phyloP scores from a whole-genome alignment of 2,329 filamentous ascomycete species.

The Leptographium wingfieldii region DNA sequence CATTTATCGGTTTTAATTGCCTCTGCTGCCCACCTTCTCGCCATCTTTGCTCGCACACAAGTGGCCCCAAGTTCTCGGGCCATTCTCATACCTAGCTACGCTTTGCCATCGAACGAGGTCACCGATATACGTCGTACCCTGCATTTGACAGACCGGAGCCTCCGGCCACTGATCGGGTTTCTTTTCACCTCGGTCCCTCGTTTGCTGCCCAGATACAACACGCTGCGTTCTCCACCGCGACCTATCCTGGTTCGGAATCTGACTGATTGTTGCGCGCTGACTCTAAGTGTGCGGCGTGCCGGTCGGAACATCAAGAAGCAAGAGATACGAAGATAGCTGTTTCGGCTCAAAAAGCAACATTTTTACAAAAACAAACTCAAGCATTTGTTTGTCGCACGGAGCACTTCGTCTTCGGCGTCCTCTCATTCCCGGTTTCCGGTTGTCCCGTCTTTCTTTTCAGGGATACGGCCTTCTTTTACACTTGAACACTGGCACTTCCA shows the following conservation, averaged over 20 bases:
- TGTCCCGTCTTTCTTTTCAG: background rate
- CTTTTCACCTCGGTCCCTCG: background rate
- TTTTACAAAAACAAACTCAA: background rate
- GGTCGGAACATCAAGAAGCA: background rate
- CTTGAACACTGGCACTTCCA: background rate
- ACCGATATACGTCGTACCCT: background rate
- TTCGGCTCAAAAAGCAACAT: background rate
- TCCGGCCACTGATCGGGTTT: background rate
- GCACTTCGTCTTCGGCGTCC: background rate
- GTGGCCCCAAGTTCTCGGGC: background rate
- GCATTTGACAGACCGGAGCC: background rate
- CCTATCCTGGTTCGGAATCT: background rate
- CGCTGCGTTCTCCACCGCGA: background rate
- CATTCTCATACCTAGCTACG: background rate
- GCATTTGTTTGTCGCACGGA: background rate
- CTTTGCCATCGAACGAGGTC: background rate
- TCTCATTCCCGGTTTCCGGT: background rate
- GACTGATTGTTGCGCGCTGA: background rate
- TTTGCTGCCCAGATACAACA: background rate
- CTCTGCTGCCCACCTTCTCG: background rate
- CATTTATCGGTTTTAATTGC: conserved; percentile 1
- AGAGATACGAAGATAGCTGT: background rate
- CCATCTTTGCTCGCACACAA: background rate
- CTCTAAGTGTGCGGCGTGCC: background rate
- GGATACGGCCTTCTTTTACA: background rate